phyloP scores from a whole-genome alignment of 2,329 filamentous ascomycete genomes.

The Lachnellula hyalina region DNA sequence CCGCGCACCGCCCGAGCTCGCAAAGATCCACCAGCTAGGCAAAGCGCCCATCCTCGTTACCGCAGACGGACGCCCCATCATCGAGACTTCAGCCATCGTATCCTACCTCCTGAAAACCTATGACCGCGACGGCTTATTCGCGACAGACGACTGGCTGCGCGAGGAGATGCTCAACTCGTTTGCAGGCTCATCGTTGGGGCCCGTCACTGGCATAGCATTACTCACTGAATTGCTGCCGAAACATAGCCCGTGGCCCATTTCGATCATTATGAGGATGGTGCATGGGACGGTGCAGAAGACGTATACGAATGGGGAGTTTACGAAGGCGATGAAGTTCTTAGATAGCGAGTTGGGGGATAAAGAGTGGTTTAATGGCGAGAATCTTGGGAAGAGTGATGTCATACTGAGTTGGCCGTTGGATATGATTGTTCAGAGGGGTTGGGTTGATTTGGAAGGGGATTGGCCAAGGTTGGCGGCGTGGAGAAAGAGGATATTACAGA shows the following conservation, averaged over 20 bases:
- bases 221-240: conserved; percentile 22
- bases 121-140: conserved; percentile 25
- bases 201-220: conserved; percentile 22
- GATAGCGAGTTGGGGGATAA: conserved; percentile 22
- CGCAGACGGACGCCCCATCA: conserved; percentile 24
- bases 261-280: conserved; percentile 15
- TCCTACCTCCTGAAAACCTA: conserved; percentile 32
- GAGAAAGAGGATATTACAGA: conserved; percentile 27
- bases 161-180: conserved; percentile 29
- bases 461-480: conserved; percentile 32
- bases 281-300: conserved; percentile 13
- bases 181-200: conserved; percentile 24
- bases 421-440: conserved; percentile 27
- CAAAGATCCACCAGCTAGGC: conserved; percentile 61
- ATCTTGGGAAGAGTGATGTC: conserved; percentile 32
- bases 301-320: conserved; percentile 21
- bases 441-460: conserved; percentile 28
- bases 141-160: conserved; percentile 25
- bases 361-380: conserved; percentile 30
- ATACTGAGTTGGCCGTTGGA: conserved; percentile 33
- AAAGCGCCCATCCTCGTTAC: conserved; percentile 68
- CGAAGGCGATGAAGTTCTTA: conserved; percentile 20
- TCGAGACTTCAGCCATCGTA: conserved; percentile 30
- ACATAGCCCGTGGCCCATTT: conserved; percentile 25
- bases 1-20: conserved; percentile 66